A percentile compares a stretch with the other conserved stretches of the same genome.
phyloP scores from a whole-genome alignment of 768 basidiomycete species.

The Amanita thiersii region DNA sequence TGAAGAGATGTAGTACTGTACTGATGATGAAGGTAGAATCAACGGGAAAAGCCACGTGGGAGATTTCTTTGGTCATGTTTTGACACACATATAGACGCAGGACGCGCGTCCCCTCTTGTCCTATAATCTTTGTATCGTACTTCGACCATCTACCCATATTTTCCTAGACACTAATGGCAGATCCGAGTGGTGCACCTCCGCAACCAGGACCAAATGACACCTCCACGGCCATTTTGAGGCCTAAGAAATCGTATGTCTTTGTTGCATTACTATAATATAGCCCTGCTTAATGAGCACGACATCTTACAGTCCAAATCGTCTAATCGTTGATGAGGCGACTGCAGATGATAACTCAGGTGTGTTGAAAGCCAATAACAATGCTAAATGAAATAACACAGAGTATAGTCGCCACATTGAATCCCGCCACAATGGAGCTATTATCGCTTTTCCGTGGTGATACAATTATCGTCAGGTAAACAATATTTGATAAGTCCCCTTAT shows the following conservation, averaged over 20 bases:
- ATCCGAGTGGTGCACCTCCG: slow-evolving; percentile 77
- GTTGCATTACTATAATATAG: slow-evolving; percentile 5
- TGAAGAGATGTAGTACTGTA: slow-evolving; percentile 53
- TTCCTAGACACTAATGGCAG: slow-evolving; percentile 41
- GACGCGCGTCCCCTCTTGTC: slow-evolving; percentile 32
- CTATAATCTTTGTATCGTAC: slow-evolving; percentile 17
- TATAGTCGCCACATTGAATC: slow-evolving; percentile 88
- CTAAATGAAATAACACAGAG: slow-evolving; percentile 12
- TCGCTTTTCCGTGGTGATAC: slow-evolving; percentile 96
- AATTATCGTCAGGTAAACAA: slow-evolving; percentile 73
- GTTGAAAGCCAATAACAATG: slow-evolving; percentile 11
- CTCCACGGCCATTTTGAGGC: slow-evolving; percentile 91
- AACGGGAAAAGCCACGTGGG: slow-evolving; percentile 19
- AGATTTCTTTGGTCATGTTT: slow-evolving; percentile 27
- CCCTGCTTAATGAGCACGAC: slow-evolving; percentile 15
- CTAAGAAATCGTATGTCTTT: slow-evolving; percentile 92
- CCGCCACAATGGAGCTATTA: slow-evolving; percentile 92
- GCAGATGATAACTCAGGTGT: slow-evolving; percentile 94
- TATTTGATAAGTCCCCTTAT: slow-evolving; percentile 3
- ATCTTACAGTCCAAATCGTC: slow-evolving; percentile 77
- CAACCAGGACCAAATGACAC: slow-evolving; percentile 84
- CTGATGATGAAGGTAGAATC: background rate
- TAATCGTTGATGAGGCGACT: slow-evolving; percentile 92
- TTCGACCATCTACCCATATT: slow-evolving; percentile 15
- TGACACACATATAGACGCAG: slow-evolving; percentile 15